Conservation (phyloP, 2,329 filamentous ascomycete genomes). For the Penicillium sp. region DNA sequence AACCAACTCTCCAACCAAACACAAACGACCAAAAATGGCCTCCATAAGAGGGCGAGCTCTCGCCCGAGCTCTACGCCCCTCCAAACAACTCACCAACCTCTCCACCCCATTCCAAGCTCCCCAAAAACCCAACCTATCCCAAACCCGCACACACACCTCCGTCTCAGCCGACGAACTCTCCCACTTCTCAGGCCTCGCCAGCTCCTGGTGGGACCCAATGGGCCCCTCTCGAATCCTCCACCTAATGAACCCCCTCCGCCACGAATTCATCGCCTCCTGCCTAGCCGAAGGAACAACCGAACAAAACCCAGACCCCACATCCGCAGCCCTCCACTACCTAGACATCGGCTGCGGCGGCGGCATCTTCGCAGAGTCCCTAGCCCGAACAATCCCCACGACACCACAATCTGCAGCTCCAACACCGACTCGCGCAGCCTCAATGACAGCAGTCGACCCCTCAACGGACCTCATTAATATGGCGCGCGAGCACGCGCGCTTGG, state of each 20-base stretch:
- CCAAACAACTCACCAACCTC: background rate
- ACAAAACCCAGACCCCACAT: slow-evolving; percentile 25
- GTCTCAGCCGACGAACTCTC: slow-evolving; percentile 88
- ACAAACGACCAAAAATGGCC: slow-evolving; percentile 12
- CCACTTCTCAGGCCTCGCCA: slow-evolving; percentile 92
- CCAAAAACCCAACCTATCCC: background rate
- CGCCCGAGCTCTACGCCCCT: slow-evolving; percentile 13
- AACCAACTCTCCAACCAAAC: background rate
- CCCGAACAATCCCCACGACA: slow-evolving; percentile 41
- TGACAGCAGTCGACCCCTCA: slow-evolving; percentile 50
- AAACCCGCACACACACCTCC: slow-evolving; percentile 52
- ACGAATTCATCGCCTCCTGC: slow-evolving; percentile 83
- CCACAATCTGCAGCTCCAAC: slow-evolving; percentile 20
- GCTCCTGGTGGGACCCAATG: slow-evolving; percentile 95
- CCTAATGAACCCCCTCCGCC: slow-evolving; percentile 95
- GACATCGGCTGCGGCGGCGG: slow-evolving; percentile 95
- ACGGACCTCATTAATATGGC: slow-evolving; percentile 61
- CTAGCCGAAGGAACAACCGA: slow-evolving; percentile 56
- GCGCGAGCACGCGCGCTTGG: slow-evolving; percentile 69
- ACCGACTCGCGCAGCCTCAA: slow-evolving; percentile 41
- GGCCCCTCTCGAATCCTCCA: slow-evolving; percentile 90
- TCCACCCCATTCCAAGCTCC: background rate
- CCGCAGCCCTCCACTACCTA: slow-evolving; percentile 61
- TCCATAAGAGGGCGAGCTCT: slow-evolving; percentile 7
- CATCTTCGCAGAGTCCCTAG: slow-evolving; percentile 79